These are phyloP conservation scores for Fusarium penzigii DNA, from an alignment of 2,329 filamentous ascomycete genomes.

Conservation along the genomic window DNA sequence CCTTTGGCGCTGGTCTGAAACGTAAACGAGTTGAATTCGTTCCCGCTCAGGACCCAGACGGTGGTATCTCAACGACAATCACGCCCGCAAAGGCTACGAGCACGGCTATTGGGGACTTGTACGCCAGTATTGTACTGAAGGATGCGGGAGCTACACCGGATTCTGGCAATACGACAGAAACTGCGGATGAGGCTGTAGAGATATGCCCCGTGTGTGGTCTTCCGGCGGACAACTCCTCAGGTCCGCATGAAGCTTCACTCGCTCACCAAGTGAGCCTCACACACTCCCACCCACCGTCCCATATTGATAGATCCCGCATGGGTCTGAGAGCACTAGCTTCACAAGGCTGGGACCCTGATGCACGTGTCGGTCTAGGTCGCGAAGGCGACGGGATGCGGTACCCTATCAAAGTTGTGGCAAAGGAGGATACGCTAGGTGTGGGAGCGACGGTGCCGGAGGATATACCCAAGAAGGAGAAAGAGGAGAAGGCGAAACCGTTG, in stretches of 20 bases:
- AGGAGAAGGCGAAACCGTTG: constrained; percentile 51
- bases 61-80: constrained; percentile 17
- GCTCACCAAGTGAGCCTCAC: constrained; percentile 70
- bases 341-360: constrained; percentile 75
- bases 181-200: constrained; percentile 11
- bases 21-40: constrained; percentile 58
- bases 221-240: constrained; percentile 32
- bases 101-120: constrained; percentile 52
- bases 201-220: constrained; percentile 41
- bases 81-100: constrained; percentile 21
- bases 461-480: constrained; percentile 41
- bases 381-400: constrained; percentile 71
- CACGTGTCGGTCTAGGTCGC: constrained; percentile 69
- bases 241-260: constrained; percentile 60
- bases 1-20: constrained; percentile 59
- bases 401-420: constrained; percentile 71
- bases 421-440: constrained; percentile 74
- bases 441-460: constrained; percentile 54
- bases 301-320: constrained; percentile 69
- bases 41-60: constrained; percentile 47
- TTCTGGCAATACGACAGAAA: constrained; percentile 11
- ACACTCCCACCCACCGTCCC: constrained; percentile 72
- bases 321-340: constrained; percentile 66
- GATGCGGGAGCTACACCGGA: constrained; percentile 13
- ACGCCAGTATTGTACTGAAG: constrained; percentile 66